Percentiles rank a stretch among this genome's conserved stretches.
Evolutionary conservation across 2,329 filamentous ascomycete species (phyloP).

Genomic region (Fusarium mundagurra): DNA sequence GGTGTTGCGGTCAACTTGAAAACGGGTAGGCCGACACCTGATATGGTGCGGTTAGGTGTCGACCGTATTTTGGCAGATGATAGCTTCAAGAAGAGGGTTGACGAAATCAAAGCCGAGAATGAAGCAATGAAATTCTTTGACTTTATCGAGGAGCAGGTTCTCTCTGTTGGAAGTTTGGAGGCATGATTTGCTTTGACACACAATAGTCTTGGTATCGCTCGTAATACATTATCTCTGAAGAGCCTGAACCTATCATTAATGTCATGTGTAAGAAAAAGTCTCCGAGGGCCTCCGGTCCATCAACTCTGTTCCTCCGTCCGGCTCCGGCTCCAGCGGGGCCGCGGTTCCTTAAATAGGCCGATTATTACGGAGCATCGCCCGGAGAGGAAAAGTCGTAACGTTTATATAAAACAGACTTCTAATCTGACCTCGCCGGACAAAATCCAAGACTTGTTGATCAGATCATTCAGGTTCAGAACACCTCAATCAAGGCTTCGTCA

Average conservation of each 20-base stretch:
- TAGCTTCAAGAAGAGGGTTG: constrained; percentile 45
- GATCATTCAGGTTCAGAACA: background rate
- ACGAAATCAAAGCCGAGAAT: constrained; percentile 48
- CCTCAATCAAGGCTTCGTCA: constrained; percentile 10
- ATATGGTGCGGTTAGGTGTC: constrained; percentile 45
- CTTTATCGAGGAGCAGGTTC: constrained; percentile 36
- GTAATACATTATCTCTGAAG: background rate
- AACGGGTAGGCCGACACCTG: constrained; percentile 45
- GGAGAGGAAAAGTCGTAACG: background rate
- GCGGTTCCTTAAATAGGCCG: constrained; percentile 22
- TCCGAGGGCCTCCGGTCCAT: background rate
- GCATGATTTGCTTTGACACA: background rate
- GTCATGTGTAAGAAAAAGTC: background rate
- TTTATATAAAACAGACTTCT: background rate
- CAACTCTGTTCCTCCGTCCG: constrained; percentile 9
- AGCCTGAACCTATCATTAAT: background rate
- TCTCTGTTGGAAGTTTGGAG: constrained; percentile 1
- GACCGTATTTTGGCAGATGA: constrained; percentile 44
- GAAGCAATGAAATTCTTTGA: constrained; percentile 42
- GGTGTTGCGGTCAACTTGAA: constrained; percentile 58
- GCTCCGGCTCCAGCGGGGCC: constrained; percentile 25
- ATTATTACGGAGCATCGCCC: background rate
- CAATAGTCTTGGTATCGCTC: background rate
- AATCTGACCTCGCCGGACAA: too few species aligned
- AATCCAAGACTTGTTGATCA: background rate